Conservation (phyloP, 176 grass and related monocot species). For the Puya raimondii region DNA sequence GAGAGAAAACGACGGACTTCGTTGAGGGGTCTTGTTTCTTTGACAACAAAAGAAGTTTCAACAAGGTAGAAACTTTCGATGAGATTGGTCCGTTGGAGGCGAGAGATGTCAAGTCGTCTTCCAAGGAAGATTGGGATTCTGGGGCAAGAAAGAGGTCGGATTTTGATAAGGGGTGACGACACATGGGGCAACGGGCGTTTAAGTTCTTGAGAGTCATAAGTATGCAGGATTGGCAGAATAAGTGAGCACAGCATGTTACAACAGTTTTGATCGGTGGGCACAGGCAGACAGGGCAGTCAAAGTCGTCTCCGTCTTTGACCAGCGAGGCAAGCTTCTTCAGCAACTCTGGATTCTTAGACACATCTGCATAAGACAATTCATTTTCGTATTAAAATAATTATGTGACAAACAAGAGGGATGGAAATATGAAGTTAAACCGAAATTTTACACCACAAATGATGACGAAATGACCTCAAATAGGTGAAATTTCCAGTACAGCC, state of each 20-base stretch:
- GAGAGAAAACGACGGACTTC: constrained; percentile 87
- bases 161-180: constrained; percentile 61
- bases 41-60: constrained; percentile 47
- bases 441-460: no score
- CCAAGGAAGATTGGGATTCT: constrained; percentile 32
- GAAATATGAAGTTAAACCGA: neutral
- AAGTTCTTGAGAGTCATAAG: constrained; percentile 55
- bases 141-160: constrained; percentile 77
- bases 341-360: constrained; percentile 63
- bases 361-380: constrained; percentile 42
- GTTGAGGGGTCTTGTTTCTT: constrained; percentile 39
- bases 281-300: constrained; percentile 88
- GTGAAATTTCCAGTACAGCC: neutral
- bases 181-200: constrained; percentile 79
- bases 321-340: constrained; percentile 79
- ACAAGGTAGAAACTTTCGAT: constrained; percentile 68
- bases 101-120: constrained; percentile 29
- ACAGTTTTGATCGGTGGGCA: constrained; percentile 68
- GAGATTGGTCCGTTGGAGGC: constrained; percentile 36
- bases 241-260: constrained; percentile 82
- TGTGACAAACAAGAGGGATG: neutral
- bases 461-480: neutral
- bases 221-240: constrained; percentile 89
- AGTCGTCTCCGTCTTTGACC: constrained; percentile 90
- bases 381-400: constrained; percentile 17